Evolutionary conservation across 2,329 filamentous ascomycete species (phyloP).

Genomic region (Aspergillus candidus): DNA sequence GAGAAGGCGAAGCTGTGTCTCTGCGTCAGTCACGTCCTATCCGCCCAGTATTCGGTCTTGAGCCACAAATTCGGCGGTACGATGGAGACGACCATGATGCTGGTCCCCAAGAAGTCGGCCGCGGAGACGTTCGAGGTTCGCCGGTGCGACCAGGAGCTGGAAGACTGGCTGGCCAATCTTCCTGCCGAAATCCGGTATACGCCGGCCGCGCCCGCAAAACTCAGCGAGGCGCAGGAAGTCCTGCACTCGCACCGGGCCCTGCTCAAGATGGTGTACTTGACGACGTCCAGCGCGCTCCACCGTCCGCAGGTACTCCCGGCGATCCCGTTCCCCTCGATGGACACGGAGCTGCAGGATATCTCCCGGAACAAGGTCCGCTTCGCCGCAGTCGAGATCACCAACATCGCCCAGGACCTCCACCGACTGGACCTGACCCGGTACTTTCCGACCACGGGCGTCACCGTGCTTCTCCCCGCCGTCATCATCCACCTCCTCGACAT

Average conservation of each 20-base stretch:
- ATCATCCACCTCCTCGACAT: constrained; percentile 92
- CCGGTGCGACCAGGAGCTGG: constrained; percentile 70
- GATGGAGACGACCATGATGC: constrained; percentile 76
- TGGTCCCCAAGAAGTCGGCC: constrained; percentile 80
- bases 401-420: constrained; percentile 72
- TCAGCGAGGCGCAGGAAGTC: constrained; percentile 41
- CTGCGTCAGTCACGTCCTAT: constrained; percentile 82
- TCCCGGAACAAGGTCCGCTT: constrained; percentile 77
- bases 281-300: constrained; percentile 83
- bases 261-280: constrained; percentile 89
- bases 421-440: constrained; percentile 66
- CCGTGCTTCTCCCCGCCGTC: constrained; percentile 83
- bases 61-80: constrained; percentile 69
- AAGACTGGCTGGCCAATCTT: constrained; percentile 68
- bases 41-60: constrained; percentile 85
- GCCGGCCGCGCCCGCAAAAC: constrained; percentile 53
- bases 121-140: constrained; percentile 76
- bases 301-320: constrained; percentile 83
- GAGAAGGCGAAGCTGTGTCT: constrained; percentile 85
- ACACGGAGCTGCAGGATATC: constrained; percentile 69
- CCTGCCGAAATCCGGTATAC: constrained; percentile 68
- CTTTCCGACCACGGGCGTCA: constrained; percentile 83
- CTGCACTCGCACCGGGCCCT: constrained; percentile 71
- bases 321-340: constrained; percentile 51
- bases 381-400: constrained; percentile 78